Evolutionary conservation across 345 rosid species (phyloP).

Genomic region (Clarkia xantiana): DNA sequence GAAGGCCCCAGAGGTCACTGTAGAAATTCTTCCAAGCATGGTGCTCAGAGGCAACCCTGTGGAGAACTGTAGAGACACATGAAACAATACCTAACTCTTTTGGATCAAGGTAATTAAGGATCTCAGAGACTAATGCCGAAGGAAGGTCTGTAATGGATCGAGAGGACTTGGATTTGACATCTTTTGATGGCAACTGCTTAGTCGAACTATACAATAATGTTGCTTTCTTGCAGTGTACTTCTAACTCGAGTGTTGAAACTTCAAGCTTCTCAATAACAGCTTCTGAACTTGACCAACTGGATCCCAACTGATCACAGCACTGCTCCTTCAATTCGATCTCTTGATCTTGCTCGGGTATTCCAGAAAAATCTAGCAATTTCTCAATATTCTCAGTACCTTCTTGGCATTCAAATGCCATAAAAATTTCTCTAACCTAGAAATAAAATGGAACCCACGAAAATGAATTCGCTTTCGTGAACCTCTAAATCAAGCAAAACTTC

Average conservation of each 20-base stretch:
- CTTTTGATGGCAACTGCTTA: slow-evolving; percentile 21
- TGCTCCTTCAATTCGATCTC: slow-evolving; percentile 10
- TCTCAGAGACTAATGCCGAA: slow-evolving; percentile 60
- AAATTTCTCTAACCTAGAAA: slow-evolving; percentile 9
- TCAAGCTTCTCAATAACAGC: slow-evolving; percentile 12
- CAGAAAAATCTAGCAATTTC: slow-evolving; percentile 11
- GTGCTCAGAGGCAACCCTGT: slow-evolving; percentile 65
- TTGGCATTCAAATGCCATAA: slow-evolving; percentile 88
- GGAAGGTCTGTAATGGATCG: slow-evolving; percentile 69
- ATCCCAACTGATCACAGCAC: slow-evolving; percentile 5
- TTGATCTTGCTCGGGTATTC: slow-evolving; percentile 9
- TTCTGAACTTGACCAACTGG: neutral
- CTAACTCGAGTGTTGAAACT: slow-evolving; percentile 12
- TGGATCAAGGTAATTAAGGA: slow-evolving; percentile 64
- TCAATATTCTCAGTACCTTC: slow-evolving; percentile 21
- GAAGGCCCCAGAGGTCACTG: slow-evolving; percentile 79
- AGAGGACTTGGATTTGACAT: slow-evolving; percentile 12
- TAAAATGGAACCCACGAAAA: slow-evolving; percentile 1
- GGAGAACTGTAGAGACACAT: slow-evolving; percentile 56
- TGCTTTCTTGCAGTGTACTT: slow-evolving; percentile 5
- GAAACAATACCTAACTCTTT: slow-evolving; percentile 80
- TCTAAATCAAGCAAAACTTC: too few relatives aligned
- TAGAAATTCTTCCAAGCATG: slow-evolving; percentile 83
- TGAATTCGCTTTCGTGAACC: too few relatives aligned
- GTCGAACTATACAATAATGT: neutral